Base-by-base conservation (phyloP, 257 asterid species). In the Fraxinus cuspidata region DNA sequence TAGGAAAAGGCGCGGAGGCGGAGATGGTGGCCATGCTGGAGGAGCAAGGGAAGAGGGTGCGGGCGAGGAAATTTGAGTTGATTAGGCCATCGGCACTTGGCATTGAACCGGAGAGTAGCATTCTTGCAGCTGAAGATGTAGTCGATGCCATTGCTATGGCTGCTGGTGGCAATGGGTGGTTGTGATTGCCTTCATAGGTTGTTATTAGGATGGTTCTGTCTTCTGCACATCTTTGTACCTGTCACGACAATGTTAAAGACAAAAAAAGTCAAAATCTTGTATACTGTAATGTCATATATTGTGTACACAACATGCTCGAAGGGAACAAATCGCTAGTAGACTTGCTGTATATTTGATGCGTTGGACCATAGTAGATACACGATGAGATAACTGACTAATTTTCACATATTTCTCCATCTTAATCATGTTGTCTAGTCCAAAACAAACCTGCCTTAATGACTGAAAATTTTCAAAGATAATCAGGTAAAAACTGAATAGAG, bases 81-180 rank as follows among this genome's bases (percentile, higher is more conserved):
- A 91, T 85, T 66, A 92, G 78, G 21, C 96, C 97, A 31, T 93
- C 98, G 0, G 93, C 88, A 73, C 98, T 93, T 3, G 98, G 91
- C 96, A 90, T 95, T 10, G 99, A 91, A 1, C 97, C 99, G 0
- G 99, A 95, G 23, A 95, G 96, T 27, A 93, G 87, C 98, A 91
- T 91, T 78, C 80, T 81, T 6, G 98, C 99, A 0, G 99, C 99
- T 3, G 99, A 87, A 13, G 99, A 90, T n/a, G 99, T 95, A 0
- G 99, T 87, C 2, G 98, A 86, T 42, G 97, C 98, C 99, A 95
- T 95, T 7, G 94, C 97, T 93, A 93, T 89, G 51, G 99, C 99
- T 31, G 99, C 96, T 18, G 98, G 98, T 1, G 99, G 99, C 74
- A 95, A 80, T 2, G 97, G 96, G 82, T 95, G 99, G 82, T 89